These are phyloP conservation scores for Leptographium wingfieldii DNA, from an alignment of 2,329 filamentous ascomycete genomes.

Conservation along the genomic window DNA sequence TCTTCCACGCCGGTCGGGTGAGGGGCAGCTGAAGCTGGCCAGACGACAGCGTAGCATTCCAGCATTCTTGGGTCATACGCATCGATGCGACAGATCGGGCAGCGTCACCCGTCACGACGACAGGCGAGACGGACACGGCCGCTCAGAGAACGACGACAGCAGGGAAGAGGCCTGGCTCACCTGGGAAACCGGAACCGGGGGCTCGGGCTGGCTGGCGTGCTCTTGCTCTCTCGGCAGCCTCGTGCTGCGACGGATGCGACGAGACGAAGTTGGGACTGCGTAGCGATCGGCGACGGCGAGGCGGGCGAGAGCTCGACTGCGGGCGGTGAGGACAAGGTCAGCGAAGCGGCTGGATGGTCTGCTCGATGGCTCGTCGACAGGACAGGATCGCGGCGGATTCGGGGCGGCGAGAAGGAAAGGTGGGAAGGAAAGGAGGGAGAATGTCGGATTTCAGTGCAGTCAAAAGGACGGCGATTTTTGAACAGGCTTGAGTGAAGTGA, in stretches of 20 bases:
- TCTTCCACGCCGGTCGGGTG: neutral
- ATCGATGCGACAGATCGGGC: neutral
- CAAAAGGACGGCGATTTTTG: neutral
- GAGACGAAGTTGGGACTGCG: neutral
- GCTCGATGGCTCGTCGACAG: neutral
- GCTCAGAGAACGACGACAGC: neutral
- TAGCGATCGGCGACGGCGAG: neutral
- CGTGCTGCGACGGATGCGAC: neutral
- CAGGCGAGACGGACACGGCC: neutral
- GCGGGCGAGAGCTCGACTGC: no score
- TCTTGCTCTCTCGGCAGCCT: neutral
- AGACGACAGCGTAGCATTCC: neutral
- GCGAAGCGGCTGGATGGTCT: neutral
- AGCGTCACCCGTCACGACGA: no score
- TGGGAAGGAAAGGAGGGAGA: neutral
- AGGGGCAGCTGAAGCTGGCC: neutral
- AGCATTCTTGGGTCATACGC: no score
- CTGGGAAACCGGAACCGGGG: neutral
- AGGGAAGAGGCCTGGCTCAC: neutral
- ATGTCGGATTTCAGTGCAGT: neutral
- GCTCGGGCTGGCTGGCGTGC: neutral
- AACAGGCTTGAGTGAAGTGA: neutral
- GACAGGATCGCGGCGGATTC: neutral
- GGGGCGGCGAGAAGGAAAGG: neutral
- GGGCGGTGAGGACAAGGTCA: neutral